phyloP scores from a whole-genome alignment of 495 filamentous ascomycete genomes.

The Lindgomyces ingoldianus region DNA sequence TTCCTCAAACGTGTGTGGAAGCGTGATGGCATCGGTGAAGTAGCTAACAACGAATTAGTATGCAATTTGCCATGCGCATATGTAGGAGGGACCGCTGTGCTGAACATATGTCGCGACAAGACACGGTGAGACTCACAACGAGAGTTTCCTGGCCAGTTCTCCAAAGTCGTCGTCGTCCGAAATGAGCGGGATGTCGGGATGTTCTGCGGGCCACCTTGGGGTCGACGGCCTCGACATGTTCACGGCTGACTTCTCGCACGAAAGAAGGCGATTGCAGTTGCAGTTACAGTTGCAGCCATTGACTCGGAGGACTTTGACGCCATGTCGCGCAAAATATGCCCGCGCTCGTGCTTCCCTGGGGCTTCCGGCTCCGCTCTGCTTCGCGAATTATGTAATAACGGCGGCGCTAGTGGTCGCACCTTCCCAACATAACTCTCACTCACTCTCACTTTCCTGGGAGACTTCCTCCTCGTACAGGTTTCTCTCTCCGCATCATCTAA shows the following conservation, averaged over 20 bases:
- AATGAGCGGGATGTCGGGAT: slow-evolving; percentile 61
- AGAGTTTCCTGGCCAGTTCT: slow-evolving; percentile 67
- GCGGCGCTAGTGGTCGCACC: no score
- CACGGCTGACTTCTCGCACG: not conserved
- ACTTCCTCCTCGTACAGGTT: not conserved
- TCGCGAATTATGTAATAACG: not conserved
- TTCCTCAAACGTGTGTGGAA: slow-evolving; percentile 77
- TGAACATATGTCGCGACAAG: not conserved
- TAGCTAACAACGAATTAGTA: slow-evolving; percentile 52
- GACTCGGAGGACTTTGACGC: not conserved
- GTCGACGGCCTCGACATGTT: slow-evolving; percentile 29
- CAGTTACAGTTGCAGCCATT: slow-evolving; percentile 22
- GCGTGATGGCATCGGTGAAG: slow-evolving; percentile 63
- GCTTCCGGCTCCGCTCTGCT: not conserved
- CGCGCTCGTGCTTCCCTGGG: not conserved
- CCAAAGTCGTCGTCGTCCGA: slow-evolving; percentile 63
- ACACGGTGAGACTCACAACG: slow-evolving; percentile 51
- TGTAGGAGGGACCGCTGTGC: no score
- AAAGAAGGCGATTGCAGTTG: not conserved
- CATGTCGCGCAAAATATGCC: not conserved
- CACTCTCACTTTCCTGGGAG: not conserved
- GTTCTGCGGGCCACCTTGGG: slow-evolving; percentile 35
- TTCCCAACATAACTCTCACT: no score
- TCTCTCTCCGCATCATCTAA: not conserved
- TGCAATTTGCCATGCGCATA: no score